Base-by-base conservation (phyloP, 176 grass and related monocot genomes). In the Hyparrhenia diplandra region DNA sequence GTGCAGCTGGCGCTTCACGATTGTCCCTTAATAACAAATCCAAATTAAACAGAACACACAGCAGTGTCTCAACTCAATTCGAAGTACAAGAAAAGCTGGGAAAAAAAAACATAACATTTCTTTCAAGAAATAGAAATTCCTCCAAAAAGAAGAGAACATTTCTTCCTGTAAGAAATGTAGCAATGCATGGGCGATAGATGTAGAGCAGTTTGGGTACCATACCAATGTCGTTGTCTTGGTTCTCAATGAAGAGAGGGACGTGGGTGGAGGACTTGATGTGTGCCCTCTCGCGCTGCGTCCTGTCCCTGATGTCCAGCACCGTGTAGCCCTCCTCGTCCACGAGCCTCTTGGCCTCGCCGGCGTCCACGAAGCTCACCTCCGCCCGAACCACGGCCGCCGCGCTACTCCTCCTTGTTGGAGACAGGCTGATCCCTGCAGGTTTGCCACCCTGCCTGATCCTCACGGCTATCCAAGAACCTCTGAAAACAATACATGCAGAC, bases 151-250 rank as follows among this genome's bases (percentile, higher is more conserved):
- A n/a, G n/a, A n/a, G n/a, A n/a, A n/a, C n/a, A n/a, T n/a, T n/a
- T n/a, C n/a, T n/a, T n/a, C n/a, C n/a, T n/a, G n/a, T n/a, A n/a
- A n/a, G 13, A 66, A 1, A 86, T 10, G 24, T 12, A 63, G 24
- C 1, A 34, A 62, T 27, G 59, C 59, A 62, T 5, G 59, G 28
- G 4, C 13, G 25, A 8, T 13, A 64, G 27, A 18, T 49, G 16
- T 49, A 17, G 46, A 49, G 46, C 4, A 49, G 43, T 41, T 32
- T 24, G 10, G n/a, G n/a, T n/a, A n/a, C n/a, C 37, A 34, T 80
- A 97, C 95, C 92, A 60, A 98, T 76, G 82, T 98, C 90, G 57
- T 86, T 89, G 80, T 94, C 95, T 5, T 90, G 21, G 76, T 98
- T 98, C 87, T 98, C 95, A 25, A 98, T 37, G 77, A 92, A 98